Conservation (phyloP, 2,329 filamentous ascomycete species). For the Pseudogymnoascus sp. region DNA sequence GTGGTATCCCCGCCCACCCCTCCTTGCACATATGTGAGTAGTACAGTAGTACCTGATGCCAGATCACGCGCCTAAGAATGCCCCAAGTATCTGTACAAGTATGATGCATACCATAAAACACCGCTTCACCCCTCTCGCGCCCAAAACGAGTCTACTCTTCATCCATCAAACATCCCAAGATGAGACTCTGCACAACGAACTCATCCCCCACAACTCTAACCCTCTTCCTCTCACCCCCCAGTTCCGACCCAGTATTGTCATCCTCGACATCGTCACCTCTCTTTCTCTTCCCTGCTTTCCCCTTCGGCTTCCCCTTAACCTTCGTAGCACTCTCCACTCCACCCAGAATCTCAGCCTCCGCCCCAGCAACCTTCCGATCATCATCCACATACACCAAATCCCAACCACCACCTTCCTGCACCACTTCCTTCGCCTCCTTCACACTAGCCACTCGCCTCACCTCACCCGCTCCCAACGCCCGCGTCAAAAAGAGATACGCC, state of each 20-base stretch:
- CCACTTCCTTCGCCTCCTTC: slow-evolving; percentile 54
- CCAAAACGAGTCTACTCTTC: neutral
- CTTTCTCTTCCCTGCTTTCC: slow-evolving; percentile 38
- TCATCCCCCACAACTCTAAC: slow-evolving; percentile 73
- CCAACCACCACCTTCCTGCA: slow-evolving; percentile 45
- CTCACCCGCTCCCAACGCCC: slow-evolving; percentile 64
- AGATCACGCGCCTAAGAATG: neutral
- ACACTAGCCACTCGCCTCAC: slow-evolving; percentile 60
- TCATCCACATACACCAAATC: slow-evolving; percentile 77
- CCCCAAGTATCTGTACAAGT: neutral
- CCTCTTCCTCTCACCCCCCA: slow-evolving; percentile 38
- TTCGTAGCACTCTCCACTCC: slow-evolving; percentile 20
- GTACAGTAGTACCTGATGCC: slow-evolving; percentile 4
- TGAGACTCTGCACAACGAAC: slow-evolving; percentile 85
- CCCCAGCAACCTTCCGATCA: slow-evolving; percentile 34
- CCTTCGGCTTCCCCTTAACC: slow-evolving; percentile 23
- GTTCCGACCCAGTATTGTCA: slow-evolving; percentile 19
- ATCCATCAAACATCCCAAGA: slow-evolving; percentile 50
- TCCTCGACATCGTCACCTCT: slow-evolving; percentile 29
- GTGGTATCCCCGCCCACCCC: neutral
- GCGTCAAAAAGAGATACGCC: slow-evolving; percentile 72
- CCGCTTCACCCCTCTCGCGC: neutral
- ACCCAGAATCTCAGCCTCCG: slow-evolving; percentile 31
- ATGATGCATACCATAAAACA: neutral
- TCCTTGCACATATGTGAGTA: neutral